A percentile compares a stretch with the other conserved stretches of the same genome.
phyloP scores from a whole-genome alignment of 768 basidiomycete species.

The Leucosporidium yakuticum region DNA sequence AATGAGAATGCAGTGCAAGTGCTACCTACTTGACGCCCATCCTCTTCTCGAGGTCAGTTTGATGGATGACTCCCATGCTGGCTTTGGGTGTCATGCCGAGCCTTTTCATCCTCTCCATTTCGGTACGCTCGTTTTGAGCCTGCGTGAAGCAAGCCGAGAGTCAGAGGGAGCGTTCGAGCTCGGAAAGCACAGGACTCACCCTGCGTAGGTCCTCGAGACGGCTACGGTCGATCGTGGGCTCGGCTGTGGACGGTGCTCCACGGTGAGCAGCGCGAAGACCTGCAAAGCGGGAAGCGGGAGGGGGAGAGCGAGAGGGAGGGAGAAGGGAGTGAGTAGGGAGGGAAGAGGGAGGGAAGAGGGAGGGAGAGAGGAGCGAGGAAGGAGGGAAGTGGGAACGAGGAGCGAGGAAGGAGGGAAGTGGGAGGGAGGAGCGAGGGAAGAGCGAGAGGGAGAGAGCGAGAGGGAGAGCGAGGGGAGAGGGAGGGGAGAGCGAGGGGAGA shows the following conservation, averaged over 20 bases:
- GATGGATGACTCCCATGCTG: slow-evolving; percentile 10
- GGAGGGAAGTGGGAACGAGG: no score
- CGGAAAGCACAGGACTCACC: neutral
- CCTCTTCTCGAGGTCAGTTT: no score
- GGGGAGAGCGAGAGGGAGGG: neutral
- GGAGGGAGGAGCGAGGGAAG: no score
- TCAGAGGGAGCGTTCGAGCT: no score
- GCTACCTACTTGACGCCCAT: no score
- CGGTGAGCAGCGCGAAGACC: slow-evolving; percentile 15
- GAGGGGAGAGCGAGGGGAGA: no score
- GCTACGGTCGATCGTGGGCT: slow-evolving; percentile 13
- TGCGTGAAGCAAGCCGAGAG: no score
- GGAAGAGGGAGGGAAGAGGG: no score
- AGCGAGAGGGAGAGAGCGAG: neutral
- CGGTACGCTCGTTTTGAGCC: slow-evolving; percentile 19
- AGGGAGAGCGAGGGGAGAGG: neutral
- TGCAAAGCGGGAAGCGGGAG: neutral
- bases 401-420: no score
- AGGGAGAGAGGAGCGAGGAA: no score
- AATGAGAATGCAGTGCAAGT: no score
- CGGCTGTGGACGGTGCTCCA: neutral
- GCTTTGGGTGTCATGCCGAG: slow-evolving; percentile 11
- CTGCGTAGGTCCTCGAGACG: slow-evolving; percentile 21
- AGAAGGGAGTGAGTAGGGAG: no score
- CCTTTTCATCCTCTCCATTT: slow-evolving; percentile 22